A percentile compares a stretch with the other conserved stretches of the same genome.
phyloP scores from a whole-genome alignment of 306 rosid genomes.

The Vigna radiata region DNA sequence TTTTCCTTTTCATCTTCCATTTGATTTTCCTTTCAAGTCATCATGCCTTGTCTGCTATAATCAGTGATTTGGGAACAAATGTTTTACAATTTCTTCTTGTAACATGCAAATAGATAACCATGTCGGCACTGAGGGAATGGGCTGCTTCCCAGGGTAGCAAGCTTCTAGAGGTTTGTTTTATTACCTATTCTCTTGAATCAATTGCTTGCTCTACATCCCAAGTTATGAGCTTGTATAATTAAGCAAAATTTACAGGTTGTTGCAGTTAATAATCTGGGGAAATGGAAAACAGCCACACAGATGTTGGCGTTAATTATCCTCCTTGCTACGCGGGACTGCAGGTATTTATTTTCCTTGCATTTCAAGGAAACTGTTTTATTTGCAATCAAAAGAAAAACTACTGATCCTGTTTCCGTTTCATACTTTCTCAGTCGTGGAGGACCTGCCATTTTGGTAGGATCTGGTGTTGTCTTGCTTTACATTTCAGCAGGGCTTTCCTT shows the following conservation, averaged over 20 bases:
- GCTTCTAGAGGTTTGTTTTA: slow-evolving; percentile 79
- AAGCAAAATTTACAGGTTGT: slow-evolving; percentile 66
- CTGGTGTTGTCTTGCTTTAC: slow-evolving; percentile 83
- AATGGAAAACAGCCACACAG: slow-evolving; percentile 98
- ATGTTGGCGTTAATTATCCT: slow-evolving; percentile 84
- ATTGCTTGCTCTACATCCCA: slow-evolving; percentile 21
- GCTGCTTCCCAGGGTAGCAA: slow-evolving; percentile 91
- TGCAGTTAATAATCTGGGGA: slow-evolving; percentile 97
- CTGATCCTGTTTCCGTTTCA: slow-evolving; percentile 4
- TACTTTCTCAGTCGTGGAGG: slow-evolving; percentile 71
- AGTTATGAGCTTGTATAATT: slow-evolving; percentile 11
- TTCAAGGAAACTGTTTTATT: slow-evolving; percentile 27
- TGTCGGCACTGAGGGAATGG: slow-evolving; percentile 99
- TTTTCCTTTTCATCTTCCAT: slow-evolving; percentile 3
- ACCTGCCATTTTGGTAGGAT: slow-evolving; percentile 62
- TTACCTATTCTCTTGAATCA: slow-evolving; percentile 25
- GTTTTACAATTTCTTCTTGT: slow-evolving; percentile 43
- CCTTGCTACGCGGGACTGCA: slow-evolving; percentile 86
- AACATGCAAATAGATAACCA: slow-evolving; percentile 74
- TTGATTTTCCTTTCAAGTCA: slow-evolving; percentile 18
- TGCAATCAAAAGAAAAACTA: neutral
- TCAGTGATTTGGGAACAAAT: slow-evolving; percentile 2
- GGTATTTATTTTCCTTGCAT: slow-evolving; percentile 54
- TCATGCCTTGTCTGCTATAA: slow-evolving; percentile 25
- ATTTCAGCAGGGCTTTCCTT: slow-evolving; percentile 88